Percentiles rank a stretch among this genome's conserved stretches.
Conservation (phyloP, 1,139 yeast genomes). For the Sugiyamaella neomexicana region DNA sequence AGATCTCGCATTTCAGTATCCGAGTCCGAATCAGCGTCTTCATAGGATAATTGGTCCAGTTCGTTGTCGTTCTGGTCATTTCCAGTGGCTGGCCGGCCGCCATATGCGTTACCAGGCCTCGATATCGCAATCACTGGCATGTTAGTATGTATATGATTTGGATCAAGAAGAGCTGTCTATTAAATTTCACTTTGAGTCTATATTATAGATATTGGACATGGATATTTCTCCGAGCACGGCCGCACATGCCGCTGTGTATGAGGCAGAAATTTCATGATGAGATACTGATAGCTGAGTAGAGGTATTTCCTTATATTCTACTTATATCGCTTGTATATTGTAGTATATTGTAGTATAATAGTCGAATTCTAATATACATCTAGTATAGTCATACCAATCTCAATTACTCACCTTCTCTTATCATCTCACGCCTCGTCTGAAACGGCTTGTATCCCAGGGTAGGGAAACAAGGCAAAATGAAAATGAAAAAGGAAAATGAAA, state of each 20-base stretch:
- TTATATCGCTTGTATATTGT: no score
- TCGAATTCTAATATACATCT: no score
- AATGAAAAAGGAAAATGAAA: no score
- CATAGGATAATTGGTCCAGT: conserved; percentile 5
- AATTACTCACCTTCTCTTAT: no score
- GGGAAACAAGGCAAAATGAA: no score
- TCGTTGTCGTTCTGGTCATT: neutral
- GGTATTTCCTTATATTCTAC: no score
- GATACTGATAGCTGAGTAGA: no score
- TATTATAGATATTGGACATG: neutral
- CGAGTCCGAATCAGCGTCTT: conserved; percentile 31
- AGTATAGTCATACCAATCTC: no score
- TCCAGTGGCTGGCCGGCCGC: neutral
- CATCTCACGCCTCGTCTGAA: no score
- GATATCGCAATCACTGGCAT: conserved; percentile 14
- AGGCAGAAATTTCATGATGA: neutral
- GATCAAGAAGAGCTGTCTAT: neutral
- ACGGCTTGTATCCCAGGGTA: no score
- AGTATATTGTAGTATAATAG: no score
- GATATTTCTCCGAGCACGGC: neutral
- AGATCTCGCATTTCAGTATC: conserved; percentile 28
- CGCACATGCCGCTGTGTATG: neutral
- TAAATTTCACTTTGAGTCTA: conserved; percentile 6
- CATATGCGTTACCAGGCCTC: conserved; percentile 5
- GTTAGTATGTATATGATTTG: neutral